Evolutionary conservation across 768 basidiomycete species (phyloP), one percentile per base, ranked within the genome.

Genomic region (Hypsizygus marmoreus): DNA sequence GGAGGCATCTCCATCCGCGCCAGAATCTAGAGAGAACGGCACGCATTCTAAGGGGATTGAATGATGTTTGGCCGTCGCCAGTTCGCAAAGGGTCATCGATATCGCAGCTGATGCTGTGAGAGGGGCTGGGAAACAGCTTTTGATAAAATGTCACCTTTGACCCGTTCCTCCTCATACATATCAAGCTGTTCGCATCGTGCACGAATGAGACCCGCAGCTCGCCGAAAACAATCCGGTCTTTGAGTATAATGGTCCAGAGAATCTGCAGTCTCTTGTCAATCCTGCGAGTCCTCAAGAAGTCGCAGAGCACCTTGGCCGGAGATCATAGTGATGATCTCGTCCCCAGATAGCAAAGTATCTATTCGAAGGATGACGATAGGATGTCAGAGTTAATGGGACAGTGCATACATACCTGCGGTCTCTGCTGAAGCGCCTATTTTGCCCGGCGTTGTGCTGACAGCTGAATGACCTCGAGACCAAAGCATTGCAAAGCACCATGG

Each of bases 1-100:
- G 52, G 61, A 23, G 51, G 45, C 17, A 20, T 30, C 25, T 42
- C 26, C 57, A 52, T 32, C 47, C 44, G 40, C 19, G 29, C 17
- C 47, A 24, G 43, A 47, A 10, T 58, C 59, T 14, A 47, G 24
- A 25, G 61, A 55, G 57, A 76, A 76, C 0, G 65, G 49, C 6
- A 54, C 58, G 49, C 88, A 89, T 67, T 89, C 88, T 54, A 87
- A 65, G 3, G 88, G 88, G 13, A 79, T 64, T 1, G 84, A 73
- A 61, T 85, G 75, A 54, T 84, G 80, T 41, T 76, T 76, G 14
- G 86, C 88, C 2, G 86, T 90, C 14, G 81, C 78, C n/a, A 89
- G 67, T 64, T 90, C 88, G 61, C 88, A 90, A 30, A 90, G 68
- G 2, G 88, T 90, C 81, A 90, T 82, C 4, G 79, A 75, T 37